phyloP scores from a whole-genome alignment of 345 rosid species.

The Ricinus communis region DNA sequence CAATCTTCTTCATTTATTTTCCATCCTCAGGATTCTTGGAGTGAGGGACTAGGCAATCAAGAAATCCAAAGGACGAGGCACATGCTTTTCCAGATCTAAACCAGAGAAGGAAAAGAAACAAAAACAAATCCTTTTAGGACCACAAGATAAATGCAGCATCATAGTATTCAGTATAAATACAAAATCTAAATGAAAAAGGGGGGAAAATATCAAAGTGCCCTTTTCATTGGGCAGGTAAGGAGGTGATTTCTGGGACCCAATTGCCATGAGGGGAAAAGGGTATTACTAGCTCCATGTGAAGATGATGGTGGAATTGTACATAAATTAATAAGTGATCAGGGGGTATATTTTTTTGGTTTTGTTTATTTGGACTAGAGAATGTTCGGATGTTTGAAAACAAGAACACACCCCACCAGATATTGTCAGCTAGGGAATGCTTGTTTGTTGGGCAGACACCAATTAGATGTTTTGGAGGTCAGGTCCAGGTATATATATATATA shows the following conservation, averaged over 20 bases:
- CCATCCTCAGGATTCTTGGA: no score
- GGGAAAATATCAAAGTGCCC: no score
- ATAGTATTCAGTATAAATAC: background rate
- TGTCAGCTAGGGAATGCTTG: slow-evolving; percentile 16
- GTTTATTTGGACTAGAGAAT: background rate
- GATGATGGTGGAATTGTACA: slow-evolving; percentile 13
- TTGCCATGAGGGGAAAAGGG: background rate
- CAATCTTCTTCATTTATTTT: no score
- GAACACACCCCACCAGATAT: slow-evolving; percentile 19
- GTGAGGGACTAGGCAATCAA: no score
- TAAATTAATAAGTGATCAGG: background rate
- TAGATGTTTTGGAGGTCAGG: slow-evolving; percentile 7
- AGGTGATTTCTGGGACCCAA: slow-evolving; percentile 25
- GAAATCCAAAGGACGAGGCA: no score
- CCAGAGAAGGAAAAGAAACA: no score
- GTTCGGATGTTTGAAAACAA: slow-evolving; percentile 13
- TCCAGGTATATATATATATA: background rate
- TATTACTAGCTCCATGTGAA: slow-evolving; percentile 5
- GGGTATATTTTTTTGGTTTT: background rate
- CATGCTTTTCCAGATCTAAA: no score
- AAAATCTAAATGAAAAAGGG: background rate
- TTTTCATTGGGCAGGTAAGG: background rate
- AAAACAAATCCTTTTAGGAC: no score
- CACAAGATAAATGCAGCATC: no score
- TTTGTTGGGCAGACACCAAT: slow-evolving; percentile 23